phyloP scores from a whole-genome alignment of 352 stramenopile genomes.

The Pythium catenulatum region DNA sequence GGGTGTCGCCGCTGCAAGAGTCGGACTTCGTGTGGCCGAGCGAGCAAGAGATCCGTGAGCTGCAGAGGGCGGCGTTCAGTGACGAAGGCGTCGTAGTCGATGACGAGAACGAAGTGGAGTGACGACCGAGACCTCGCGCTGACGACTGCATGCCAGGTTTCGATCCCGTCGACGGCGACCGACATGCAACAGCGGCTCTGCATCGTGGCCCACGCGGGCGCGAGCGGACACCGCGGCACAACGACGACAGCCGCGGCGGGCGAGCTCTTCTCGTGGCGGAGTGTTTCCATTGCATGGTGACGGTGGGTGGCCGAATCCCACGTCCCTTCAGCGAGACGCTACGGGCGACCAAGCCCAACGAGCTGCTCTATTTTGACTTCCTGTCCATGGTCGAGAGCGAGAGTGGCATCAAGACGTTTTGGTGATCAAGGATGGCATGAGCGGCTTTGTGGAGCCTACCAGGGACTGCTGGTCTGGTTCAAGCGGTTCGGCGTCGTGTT shows the following conservation, averaged over 20 bases:
- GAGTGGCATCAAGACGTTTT: background rate
- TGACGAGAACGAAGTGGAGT: no score
- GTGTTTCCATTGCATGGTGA: conserved; percentile 49
- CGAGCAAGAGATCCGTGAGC: background rate
- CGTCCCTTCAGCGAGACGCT: conserved; percentile 20
- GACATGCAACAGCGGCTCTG: conserved; percentile 50
- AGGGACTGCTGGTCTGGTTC: conserved; percentile 55
- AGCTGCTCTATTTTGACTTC: conserved; percentile 59
- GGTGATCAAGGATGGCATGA: conserved; percentile 39
- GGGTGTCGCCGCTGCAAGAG: conserved; percentile 20
- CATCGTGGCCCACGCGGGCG: conserved; percentile 59
- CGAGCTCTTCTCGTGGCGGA: conserved; percentile 43
- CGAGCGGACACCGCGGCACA: conserved; percentile 42
- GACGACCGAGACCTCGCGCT: no score
- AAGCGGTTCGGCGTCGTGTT: conserved; percentile 55
- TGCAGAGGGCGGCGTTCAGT: background rate
- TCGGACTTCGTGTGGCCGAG: conserved; percentile 31
- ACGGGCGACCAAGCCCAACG: conserved; percentile 21
- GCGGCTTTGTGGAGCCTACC: background rate
- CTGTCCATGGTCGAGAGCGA: conserved; percentile 20
- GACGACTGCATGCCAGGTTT: no score
- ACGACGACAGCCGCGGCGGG: conserved; percentile 27
- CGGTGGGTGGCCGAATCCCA: conserved; percentile 4
- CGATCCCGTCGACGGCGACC: no score
- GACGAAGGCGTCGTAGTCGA: background rate